Evolutionary conservation across 108 stramenopile species (phyloP), one percentile per base, ranked within the genome.

Genomic region (Nitzschia inconspicua): DNA sequence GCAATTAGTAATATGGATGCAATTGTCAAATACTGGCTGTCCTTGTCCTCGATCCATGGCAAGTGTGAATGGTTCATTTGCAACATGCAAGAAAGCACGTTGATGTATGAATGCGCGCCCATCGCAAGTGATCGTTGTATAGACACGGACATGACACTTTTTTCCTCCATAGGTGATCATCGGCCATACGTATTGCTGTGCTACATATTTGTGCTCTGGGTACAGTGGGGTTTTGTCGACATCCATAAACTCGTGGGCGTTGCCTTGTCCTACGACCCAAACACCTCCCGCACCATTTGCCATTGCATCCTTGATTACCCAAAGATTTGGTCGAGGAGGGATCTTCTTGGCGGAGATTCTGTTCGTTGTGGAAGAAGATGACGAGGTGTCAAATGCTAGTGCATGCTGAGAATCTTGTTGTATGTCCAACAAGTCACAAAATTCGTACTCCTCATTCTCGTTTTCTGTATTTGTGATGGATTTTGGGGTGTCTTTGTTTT

Each of bases 1-100:
- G 55, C 92, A 93, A 52, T 93, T 93, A 37, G 92, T 88, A 54
- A 93, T 87, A 46, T 93, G 92, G 23, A 86, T 77, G 14, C 77
- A 79, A 30, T 65, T 62, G 24, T 73, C 49, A 6, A 65, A 64
- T 26, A 14, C n/a, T n/a, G n/a, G n/a, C n/a, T 2, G 10, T 23
- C 65, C 18, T 2, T 60, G 29, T 53, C 49, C 13, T 40, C 62
- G 0, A 20, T n/a, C 4, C 48, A 18, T 53, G 42, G 13, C 20
- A 6, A 39, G 47, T 10, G 68, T 64, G 63, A 89, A 92, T 3
- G 29, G 14, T 23, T 93, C 83, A 62, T 93, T 93, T 42, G 91
- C 91, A 29, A 93, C 91, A 60, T 93, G 91, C 44, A 93, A 58
- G 68, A 93, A 93, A 4, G 75, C 73, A 36, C 75, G 69, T 32